Base-by-base conservation (phyloP, 176 grass and related monocot species). In the Tuctoria greenei region DNA sequence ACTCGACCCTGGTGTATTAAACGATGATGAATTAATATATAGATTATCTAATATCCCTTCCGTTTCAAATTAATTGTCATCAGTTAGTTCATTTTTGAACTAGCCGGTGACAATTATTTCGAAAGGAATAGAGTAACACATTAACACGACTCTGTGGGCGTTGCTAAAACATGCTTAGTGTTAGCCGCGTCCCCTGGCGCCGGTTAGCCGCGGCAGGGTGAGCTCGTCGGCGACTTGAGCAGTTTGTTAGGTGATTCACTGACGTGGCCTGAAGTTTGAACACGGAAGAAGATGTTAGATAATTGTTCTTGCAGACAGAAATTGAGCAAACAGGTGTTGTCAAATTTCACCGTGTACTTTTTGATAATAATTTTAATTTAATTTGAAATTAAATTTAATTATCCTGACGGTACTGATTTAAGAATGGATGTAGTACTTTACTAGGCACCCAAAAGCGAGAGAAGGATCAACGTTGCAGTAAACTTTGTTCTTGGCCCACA, bases 21-120 rank as follows among this genome's bases (percentile, higher is more conserved):
- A 78, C 15, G 45, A 55, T 3, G 25, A 23, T 74, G 5, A 46
- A 58, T 71, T 71, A 64, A 70, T 64, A 76, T 36, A 45, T 50
- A n/a, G n/a, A n/a, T n/a, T n/a, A n/a, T n/a, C n/a, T n/a, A n/a
- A n/a, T n/a, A n/a, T n/a, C n/a, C n/a, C n/a, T n/a, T n/a, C n/a
- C n/a, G n/a, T n/a, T n/a, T n/a, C n/a, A n/a, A n/a, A n/a, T n/a
- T n/a, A n/a, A n/a, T n/a, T n/a, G n/a, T n/a, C n/a, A n/a, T n/a
- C n/a, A n/a, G n/a, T n/a, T n/a, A n/a, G n/a, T n/a, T n/a, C n/a
- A n/a, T n/a, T n/a, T n/a, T n/a, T n/a, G n/a, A n/a, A n/a, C n/a
- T n/a, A n/a, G n/a, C n/a, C n/a, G n/a, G n/a, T n/a, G n/a, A n/a
- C n/a, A n/a, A n/a, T n/a, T n/a, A n/a, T n/a, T n/a, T n/a, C n/a